Evolutionary conservation across 1,284 basidiomycete species (phyloP).

Genomic region (Cutaneotrichosporon mucoides): DNA sequence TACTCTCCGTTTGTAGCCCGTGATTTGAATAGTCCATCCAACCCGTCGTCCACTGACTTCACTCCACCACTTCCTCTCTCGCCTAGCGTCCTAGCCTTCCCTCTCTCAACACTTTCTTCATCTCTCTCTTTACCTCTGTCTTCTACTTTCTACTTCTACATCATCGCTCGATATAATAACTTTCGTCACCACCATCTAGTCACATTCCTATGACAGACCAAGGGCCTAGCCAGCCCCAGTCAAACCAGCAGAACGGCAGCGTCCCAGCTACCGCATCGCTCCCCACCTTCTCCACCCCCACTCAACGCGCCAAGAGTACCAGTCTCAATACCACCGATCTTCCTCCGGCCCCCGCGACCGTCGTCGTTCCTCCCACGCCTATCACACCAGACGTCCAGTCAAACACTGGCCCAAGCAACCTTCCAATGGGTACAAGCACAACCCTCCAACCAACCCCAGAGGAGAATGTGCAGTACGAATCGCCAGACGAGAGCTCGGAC

Average conservation of each 20-base stretch:
- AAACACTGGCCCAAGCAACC: not conserved
- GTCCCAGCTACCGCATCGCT: not conserved
- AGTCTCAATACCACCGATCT: not conserved
- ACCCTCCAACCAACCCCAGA: not conserved
- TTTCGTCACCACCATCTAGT: not conserved
- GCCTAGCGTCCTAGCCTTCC: too few relatives aligned
- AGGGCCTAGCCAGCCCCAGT: not conserved
- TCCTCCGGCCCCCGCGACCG: not conserved
- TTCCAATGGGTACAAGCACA: not conserved
- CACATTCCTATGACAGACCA: not conserved
- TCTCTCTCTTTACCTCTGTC: not conserved
- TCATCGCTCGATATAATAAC: not conserved
- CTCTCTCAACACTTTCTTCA: too few relatives aligned
- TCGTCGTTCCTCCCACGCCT: constrained; percentile 1
- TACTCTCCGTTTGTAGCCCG: too few relatives aligned
- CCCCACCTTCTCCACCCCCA: not conserved
- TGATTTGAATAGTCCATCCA: too few relatives aligned
- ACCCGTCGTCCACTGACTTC: too few relatives aligned
- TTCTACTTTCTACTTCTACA: not conserved
- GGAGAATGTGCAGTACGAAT: constrained; percentile 6
- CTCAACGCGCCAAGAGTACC: not conserved
- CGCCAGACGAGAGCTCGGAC: constrained; percentile 3
- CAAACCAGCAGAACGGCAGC: not conserved
- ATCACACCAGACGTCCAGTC: not conserved
- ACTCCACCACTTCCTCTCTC: too few relatives aligned